Evolutionary conservation across 805 yeast species (phyloP), one percentile per base, ranked within the genome.

Genomic region (Sugiyamaella floridensis): DNA sequence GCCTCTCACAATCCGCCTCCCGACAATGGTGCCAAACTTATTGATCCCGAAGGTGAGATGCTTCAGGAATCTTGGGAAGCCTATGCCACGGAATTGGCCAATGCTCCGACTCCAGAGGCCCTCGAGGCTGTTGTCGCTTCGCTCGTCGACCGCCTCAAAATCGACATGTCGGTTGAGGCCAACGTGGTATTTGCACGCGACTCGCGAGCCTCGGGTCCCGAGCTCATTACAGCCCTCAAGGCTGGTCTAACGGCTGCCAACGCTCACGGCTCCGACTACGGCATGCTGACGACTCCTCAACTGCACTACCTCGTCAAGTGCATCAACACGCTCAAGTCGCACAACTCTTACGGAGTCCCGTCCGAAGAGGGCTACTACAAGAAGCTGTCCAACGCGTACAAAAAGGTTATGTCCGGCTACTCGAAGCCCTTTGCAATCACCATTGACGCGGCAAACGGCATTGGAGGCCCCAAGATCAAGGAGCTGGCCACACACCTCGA

Each of bases 381-480:
- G 18, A 86, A 87, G 66, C 69, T 88, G 54, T 67, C 83, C 4
- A 57, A 61, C 0, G 79, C 90, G 0, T 79, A 81, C 66, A 72
- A 70, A 49, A 61, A 68, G 16, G 75, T 86, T 26, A 55, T 65
- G 43, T 48, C 54, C 14, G 63, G 58, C 8, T 40, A 26, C 37
- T 49, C 59, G 4, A 54, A 63, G 42, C 71, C 80, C 40, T 48
- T 57, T 20, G 64, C 70, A 22, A 74, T 90, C 59, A 78, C 82
- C 1, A 80, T 93, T 16, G 99, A 93, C 70, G 83, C 89, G 41
- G 99, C 99, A 7, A 93, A 93, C 66, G 99, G 99, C n/a, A 87
- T 93, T 41, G 99, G 99, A 15, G 96, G 89, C 1, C 86, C 87
- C 18, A 85, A 86, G 64, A 73, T 83, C 26, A 62, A 67, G 20